Percentiles rank a stretch among this genome's conserved stretches.
Evolutionary conservation across 169 alveolate genomes (phyloP).

Genomic region (Plasmodium coatneyi): DNA sequence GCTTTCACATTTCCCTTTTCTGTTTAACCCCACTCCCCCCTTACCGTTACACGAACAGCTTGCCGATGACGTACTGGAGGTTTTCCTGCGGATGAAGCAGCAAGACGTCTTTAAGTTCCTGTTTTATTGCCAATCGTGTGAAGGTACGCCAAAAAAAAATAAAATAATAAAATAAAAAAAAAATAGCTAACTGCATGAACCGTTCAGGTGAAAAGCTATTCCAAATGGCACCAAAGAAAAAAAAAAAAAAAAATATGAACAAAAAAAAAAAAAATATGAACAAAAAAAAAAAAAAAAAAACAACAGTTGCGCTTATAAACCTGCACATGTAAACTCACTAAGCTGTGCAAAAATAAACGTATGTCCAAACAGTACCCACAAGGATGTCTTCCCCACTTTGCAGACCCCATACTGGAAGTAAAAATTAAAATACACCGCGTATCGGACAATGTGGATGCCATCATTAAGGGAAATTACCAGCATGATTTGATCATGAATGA

Average conservation of each 20-base stretch:
- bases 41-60: background rate
- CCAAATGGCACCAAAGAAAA: no score
- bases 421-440: conserved; percentile 29
- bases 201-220: no score
- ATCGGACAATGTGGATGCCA: background rate
- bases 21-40: background rate
- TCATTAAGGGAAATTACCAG: background rate
- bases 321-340: background rate
- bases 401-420: conserved; percentile 32
- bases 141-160: conserved; percentile 1
- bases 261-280: background rate
- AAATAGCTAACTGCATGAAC: no score
- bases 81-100: conserved; percentile 17
- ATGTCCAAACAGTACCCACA: background rate
- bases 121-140: background rate
- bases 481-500: background rate
- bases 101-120: conserved; percentile 12
- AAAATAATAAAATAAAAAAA: background rate
- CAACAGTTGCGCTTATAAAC: background rate
- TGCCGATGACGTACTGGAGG: conserved; percentile 10
- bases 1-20: background rate
- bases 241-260: conserved; percentile 2
- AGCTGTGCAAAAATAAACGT: background rate
- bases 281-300: background rate
- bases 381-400: background rate